Evolutionary conservation across 495 filamentous ascomycete genomes (phyloP), one percentile per base, ranked within the genome.

Genomic region (Ascodesmis nigricans): DNA sequence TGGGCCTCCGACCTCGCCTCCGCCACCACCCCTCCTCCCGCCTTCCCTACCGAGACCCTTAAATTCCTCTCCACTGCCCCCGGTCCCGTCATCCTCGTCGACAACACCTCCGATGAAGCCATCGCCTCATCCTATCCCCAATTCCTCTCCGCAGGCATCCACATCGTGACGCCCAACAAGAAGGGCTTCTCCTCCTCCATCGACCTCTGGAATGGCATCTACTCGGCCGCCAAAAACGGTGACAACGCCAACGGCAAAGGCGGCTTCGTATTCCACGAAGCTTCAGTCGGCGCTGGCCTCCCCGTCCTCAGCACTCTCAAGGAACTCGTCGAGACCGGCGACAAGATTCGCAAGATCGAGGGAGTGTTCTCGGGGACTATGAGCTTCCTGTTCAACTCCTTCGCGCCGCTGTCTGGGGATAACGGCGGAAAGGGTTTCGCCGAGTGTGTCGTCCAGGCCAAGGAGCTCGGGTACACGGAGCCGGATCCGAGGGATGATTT

Each of bases 361-460:
- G 87, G 84, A 38, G 81, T 97, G 8, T 93, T 95, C 59, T 84
- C 77, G 30, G 87, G 87, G 36, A 93, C 87, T 3, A 80, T 95
- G 64, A 80, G 73, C 23, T 95, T 91, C 66, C 63, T 93, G 8
- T 97, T 97, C 65, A 93, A 95, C 61, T 78, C 65, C 29, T 93
- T 93, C 46, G 76, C 78, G 24, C 80, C 79, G 0, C 66, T 71
- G 1, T 61, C 63, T n/a, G 72, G 71, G 11, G 51, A 59, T 14
- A 57, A 54, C 8, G 65, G 69, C 17, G 71, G 73, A 3, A 71
- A 74, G 47, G 35, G 39, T 1, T 97, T 84, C 70, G 83, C 78
- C 28, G 75, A 69, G 27, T 80, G 84, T 40, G 87, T 93, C 14
- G 66, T 64, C 41, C 76, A 83, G 55, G 87, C 84, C 21, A 87